A percentile compares a stretch with the other conserved stretches of the same genome.
Conservation (phyloP, 1,139 yeast genomes). For the Candida sp. region DNA sequence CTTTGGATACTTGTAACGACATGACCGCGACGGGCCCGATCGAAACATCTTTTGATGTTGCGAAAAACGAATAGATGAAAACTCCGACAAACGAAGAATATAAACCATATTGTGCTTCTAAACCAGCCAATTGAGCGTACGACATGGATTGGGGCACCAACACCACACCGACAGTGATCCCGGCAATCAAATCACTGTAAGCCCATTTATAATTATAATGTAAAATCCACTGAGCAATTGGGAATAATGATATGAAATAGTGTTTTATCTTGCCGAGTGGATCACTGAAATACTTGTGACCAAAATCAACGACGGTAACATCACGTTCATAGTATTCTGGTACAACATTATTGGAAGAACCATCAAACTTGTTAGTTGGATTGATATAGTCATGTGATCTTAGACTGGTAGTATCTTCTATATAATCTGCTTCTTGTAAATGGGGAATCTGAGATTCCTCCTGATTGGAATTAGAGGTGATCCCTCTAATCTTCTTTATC, state of each 20-base stretch:
- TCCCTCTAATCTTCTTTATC: constrained; percentile 9
- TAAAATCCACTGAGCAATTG: constrained; percentile 76
- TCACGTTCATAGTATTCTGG: constrained; percentile 41
- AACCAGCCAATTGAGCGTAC: constrained; percentile 82
- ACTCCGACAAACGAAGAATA: constrained; percentile 94
- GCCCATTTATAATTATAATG: constrained; percentile 82
- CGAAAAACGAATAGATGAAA: constrained; percentile 82
- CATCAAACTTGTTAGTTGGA: constrained; percentile 4
- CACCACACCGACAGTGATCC: constrained; percentile 90
- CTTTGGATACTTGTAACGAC: constrained; percentile 84
- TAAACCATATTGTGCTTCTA: constrained; percentile 80
- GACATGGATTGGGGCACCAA: constrained; percentile 97
- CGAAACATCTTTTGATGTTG: constrained; percentile 93
- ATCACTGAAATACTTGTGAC: constrained; percentile 25
- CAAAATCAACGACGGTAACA: constrained; percentile 48
- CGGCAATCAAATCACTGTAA: constrained; percentile 82
- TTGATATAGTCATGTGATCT: constrained; percentile 10
- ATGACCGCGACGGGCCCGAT: constrained; percentile 98
- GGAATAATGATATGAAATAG: constrained; percentile 68
- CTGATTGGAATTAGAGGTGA: constrained; percentile 8
- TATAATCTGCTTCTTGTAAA: constrained; percentile 11
- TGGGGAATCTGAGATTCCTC: constrained; percentile 18
- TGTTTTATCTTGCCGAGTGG: constrained; percentile 37
- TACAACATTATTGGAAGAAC: constrained; percentile 16
- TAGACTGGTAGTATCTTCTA: constrained; percentile 6